Percentiles rank a stretch among this genome's conserved stretches.
phyloP scores from a whole-genome alignment of 1,284 basidiomycete species.

The Peniophora sp. region DNA sequence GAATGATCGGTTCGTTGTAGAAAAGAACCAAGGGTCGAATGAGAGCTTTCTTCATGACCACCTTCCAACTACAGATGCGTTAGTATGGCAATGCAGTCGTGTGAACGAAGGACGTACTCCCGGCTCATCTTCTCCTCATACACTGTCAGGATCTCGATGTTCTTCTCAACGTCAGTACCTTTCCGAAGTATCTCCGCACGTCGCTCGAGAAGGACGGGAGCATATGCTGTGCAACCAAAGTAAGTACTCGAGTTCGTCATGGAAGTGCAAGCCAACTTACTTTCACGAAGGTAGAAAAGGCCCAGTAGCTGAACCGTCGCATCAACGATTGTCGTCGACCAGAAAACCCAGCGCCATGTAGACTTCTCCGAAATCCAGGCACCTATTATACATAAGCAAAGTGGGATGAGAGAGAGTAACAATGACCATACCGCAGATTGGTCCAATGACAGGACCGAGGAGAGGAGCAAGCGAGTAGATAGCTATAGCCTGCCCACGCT shows the following conservation, averaged over 20 bases:
- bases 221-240: not conserved
- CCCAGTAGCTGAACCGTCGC: slow-evolving; percentile 44
- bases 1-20: slow-evolving; percentile 37
- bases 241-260: slow-evolving; percentile 4
- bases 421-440: slow-evolving; percentile 44
- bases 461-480: slow-evolving; percentile 63
- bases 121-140: slow-evolving; percentile 30
- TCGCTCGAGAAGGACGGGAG: slow-evolving; percentile 28
- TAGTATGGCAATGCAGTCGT: not conserved
- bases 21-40: slow-evolving; percentile 42
- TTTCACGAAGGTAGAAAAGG: slow-evolving; percentile 55
- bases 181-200: slow-evolving; percentile 57
- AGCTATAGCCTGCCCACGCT: slow-evolving; percentile 61
- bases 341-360: slow-evolving; percentile 69
- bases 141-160: slow-evolving; percentile 21
- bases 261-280: slow-evolving; percentile 27
- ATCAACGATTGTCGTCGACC: slow-evolving; percentile 50
- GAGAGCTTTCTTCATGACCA: slow-evolving; percentile 31
- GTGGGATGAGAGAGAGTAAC: too few relatives aligned
- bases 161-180: slow-evolving; percentile 30
- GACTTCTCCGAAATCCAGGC: slow-evolving; percentile 25
- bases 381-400: not conserved
- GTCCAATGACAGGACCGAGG: slow-evolving; percentile 59
- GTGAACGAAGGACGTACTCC: not conserved
- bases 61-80: slow-evolving; percentile 26